Evolutionary conservation across 441 rosid genomes (phyloP).

Genomic region (Gossypium trilobum): DNA sequence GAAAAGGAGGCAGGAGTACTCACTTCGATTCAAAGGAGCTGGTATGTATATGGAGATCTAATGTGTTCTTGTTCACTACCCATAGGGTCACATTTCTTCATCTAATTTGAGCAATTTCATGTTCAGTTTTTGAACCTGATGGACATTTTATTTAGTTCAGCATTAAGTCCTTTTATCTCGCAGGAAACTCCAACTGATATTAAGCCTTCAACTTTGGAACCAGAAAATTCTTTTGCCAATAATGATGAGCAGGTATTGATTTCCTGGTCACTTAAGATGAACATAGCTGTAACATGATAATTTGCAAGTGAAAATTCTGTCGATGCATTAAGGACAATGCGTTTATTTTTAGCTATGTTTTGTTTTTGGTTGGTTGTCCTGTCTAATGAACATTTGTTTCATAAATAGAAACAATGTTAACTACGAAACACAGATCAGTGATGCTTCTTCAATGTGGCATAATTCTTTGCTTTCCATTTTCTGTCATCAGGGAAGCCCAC

Average conservation of each 20-base stretch:
- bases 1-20: conserved; percentile 32
- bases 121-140: background rate
- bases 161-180: conserved; percentile 8
- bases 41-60: conserved; percentile 23
- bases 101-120: background rate
- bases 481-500: conserved; percentile 35
- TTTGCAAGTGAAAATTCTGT: background rate
- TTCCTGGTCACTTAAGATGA: conserved; percentile 1
- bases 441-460: conserved; percentile 3
- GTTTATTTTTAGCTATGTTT: background rate
- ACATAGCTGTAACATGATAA: background rate
- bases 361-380: background rate
- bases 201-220: conserved; percentile 31
- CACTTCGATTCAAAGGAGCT: conserved; percentile 29
- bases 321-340: background rate
- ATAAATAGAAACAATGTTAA: background rate
- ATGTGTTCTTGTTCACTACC: background rate
- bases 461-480: conserved; percentile 9
- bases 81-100: background rate
- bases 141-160: background rate
- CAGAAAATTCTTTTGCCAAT: conserved; percentile 27
- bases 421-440: background rate
- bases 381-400: conserved; percentile 3
- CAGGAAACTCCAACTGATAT: conserved; percentile 30
- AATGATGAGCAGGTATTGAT: conserved; percentile 33